Percentiles rank a stretch among this genome's conserved stretches.
Conservation (phyloP, 768 basidiomycete species). For the Grammothele lineata region DNA sequence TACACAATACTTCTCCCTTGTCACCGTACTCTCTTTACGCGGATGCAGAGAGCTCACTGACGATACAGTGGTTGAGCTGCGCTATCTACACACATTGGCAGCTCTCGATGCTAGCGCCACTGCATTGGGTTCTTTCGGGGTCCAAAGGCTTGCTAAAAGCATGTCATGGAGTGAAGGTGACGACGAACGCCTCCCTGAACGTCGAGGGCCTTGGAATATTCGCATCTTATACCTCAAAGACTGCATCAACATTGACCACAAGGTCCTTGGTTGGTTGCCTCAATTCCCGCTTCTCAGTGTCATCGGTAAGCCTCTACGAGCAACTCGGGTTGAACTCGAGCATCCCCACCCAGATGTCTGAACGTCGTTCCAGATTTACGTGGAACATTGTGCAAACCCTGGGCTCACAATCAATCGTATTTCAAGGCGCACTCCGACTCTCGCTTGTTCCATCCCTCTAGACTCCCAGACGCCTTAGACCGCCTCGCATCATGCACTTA, state of each 20-base stretch:
- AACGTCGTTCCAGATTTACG: slow-evolving; percentile 24
- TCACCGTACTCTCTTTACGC: slow-evolving; percentile 61
- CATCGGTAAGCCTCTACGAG: slow-evolving; percentile 42
- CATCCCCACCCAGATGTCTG: too few relatives aligned
- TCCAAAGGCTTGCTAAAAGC: slow-evolving; percentile 48
- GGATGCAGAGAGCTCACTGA: slow-evolving; percentile 56
- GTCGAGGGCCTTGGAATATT: slow-evolving; percentile 53
- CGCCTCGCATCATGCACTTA: not conserved
- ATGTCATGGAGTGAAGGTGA: slow-evolving; percentile 36
- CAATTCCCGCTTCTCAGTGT: slow-evolving; percentile 57
- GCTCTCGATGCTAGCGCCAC: slow-evolving; percentile 66
- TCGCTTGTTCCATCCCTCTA: slow-evolving; percentile 17
- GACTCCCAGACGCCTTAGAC: slow-evolving; percentile 10
- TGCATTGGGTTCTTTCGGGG: slow-evolving; percentile 44
- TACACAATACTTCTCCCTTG: slow-evolving; percentile 53
- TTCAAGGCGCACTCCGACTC: slow-evolving; percentile 11
- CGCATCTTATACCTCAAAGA: slow-evolving; percentile 53
- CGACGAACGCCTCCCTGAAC: slow-evolving; percentile 1
- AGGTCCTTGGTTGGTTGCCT: slow-evolving; percentile 36
- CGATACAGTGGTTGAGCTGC: slow-evolving; percentile 45
- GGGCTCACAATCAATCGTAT: not conserved
- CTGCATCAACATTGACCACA: slow-evolving; percentile 43
- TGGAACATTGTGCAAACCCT: slow-evolving; percentile 20
- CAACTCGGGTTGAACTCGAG: too few relatives aligned
- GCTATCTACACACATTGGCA: slow-evolving; percentile 46